These are phyloP conservation scores for Globisporangium orthogonon DNA, from an alignment of 352 stramenopile species.

Conservation along the genomic window DNA sequence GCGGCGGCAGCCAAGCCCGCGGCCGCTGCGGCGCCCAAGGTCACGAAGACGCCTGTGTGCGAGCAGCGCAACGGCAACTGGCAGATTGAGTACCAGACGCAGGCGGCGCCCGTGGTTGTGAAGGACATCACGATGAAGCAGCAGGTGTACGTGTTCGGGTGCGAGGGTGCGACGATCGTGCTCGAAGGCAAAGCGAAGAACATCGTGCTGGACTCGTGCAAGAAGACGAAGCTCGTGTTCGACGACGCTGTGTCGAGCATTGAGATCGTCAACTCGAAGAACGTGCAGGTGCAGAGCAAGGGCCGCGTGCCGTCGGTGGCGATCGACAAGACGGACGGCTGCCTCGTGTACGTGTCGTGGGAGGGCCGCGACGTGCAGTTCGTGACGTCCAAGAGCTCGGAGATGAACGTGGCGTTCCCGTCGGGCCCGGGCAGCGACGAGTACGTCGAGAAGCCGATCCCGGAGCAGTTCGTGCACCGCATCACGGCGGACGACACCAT, in stretches of 20 bases:
- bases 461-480: conserved; percentile 96
- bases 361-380: conserved; percentile 87
- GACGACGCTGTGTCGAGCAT: conserved; percentile 95
- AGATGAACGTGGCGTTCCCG: conserved; percentile 97
- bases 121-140: conserved; percentile 92
- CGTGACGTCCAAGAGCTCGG: conserved; percentile 95
- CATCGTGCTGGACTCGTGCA: conserved; percentile 94
- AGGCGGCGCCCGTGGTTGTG: conserved; percentile 77
- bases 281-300: conserved; percentile 93
- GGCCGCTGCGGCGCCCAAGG: conserved; percentile 27
- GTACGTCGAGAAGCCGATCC: conserved; percentile 94
- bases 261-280: conserved; percentile 98
- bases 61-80: conserved; percentile 95
- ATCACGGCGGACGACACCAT: conserved; percentile 82
- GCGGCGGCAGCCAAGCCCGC: conserved; percentile 16
- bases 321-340: conserved; percentile 99
- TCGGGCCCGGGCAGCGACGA: conserved; percentile 75
- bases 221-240: conserved; percentile 94
- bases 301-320: conserved; percentile 92
- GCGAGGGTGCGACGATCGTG: conserved; percentile 91
- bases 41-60: conserved; percentile 46
- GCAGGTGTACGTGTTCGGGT: conserved; percentile 96
- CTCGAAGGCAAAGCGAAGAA: conserved; percentile 98
- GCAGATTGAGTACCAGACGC: conserved; percentile 95
- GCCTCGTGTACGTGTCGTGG: conserved; percentile 94